These are phyloP conservation scores for Planoprotostelium fungivorum DNA, from an alignment of 78 protist species.

Conservation along the genomic window DNA sequence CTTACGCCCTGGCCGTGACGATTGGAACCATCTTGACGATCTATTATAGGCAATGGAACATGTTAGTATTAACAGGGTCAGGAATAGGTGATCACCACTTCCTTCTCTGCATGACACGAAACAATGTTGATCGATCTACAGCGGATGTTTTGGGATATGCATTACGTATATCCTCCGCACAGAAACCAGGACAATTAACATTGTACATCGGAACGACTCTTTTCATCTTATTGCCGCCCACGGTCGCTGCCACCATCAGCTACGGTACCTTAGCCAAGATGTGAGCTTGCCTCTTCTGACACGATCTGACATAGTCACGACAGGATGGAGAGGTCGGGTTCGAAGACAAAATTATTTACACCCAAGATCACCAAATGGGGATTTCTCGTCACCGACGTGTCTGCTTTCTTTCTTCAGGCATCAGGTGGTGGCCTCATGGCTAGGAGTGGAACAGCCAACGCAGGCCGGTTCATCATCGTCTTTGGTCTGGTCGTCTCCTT, in stretches of 20 bases:
- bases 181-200: conserved; percentile 5
- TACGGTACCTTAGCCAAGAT: too few relatives aligned
- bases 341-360: conserved; percentile 1
- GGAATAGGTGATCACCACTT: conserved; percentile 11
- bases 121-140: background rate
- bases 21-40: background rate
- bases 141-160: background rate
- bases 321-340: conserved; percentile 15
- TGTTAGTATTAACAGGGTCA: conserved; percentile 6
- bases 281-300: too few relatives aligned
- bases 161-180: background rate
- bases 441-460: too few relatives aligned
- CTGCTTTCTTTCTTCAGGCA: conserved; percentile 12
- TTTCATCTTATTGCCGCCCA: conserved; percentile 25
- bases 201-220: conserved; percentile 18
- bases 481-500: conserved; percentile 9
- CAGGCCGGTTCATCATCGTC: too few relatives aligned
- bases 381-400: conserved; percentile 20
- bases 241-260: conserved; percentile 16
- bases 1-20: background rate
- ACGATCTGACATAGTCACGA: too few relatives aligned
- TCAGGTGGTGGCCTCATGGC: background rate
- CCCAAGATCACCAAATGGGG: conserved; percentile 23
- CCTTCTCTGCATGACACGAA: background rate
- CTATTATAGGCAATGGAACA: background rate